phyloP scores from a whole-genome alignment of 2,329 filamentous ascomycete species.

The Sarocladiaceae sp. region DNA sequence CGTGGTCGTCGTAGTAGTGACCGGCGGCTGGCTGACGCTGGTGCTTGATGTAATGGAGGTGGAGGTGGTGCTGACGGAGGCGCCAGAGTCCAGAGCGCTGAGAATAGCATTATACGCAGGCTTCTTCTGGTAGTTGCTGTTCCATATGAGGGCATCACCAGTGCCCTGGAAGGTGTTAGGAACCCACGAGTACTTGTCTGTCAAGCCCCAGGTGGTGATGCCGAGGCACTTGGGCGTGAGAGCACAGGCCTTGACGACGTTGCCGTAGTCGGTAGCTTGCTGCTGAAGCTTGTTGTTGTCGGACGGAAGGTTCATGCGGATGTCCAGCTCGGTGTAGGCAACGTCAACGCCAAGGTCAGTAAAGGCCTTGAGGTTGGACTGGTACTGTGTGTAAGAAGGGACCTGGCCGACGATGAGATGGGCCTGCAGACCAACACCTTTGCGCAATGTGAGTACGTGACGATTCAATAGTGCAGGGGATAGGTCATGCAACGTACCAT shows the following conservation, averaged over 20 bases:
- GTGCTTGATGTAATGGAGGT: background rate
- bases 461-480: no score
- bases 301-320: constrained; percentile 44
- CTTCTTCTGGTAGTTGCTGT: constrained; percentile 31
- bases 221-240: constrained; percentile 34
- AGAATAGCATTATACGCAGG: constrained; percentile 21
- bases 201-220: constrained; percentile 37
- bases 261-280: constrained; percentile 42
- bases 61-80: background rate
- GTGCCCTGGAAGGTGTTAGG: constrained; percentile 32
- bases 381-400: constrained; percentile 38
- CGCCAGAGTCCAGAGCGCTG: background rate
- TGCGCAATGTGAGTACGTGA: background rate
- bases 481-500: background rate
- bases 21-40: background rate
- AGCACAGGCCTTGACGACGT: constrained; percentile 30
- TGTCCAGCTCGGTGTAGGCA: constrained; percentile 53
- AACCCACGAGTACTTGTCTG: constrained; percentile 33
- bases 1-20: background rate
- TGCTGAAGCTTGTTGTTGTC: constrained; percentile 30
- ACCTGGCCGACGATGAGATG: constrained; percentile 53
- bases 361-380: constrained; percentile 44
- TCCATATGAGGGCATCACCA: constrained; percentile 34
- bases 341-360: constrained; percentile 38
- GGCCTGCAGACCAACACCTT: constrained; percentile 53